Base-by-base conservation (phyloP, 2,329 filamentous ascomycete genomes). In the Calonectria henricotiae region DNA sequence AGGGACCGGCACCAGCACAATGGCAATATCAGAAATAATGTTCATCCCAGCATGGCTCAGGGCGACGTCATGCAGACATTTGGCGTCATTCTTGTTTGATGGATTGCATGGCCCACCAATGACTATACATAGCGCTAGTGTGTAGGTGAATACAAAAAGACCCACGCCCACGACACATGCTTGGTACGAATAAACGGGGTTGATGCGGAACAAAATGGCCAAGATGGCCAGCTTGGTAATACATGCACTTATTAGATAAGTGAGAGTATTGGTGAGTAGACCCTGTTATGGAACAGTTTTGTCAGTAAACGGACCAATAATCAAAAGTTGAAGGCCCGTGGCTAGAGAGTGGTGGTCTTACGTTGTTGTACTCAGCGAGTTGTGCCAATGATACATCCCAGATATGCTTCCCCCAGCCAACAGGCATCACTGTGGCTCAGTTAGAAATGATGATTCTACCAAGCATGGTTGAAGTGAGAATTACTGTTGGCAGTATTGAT, bases 221-320 rank as follows among this genome's bases (percentile, higher is more conserved):
- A 63, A 32, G 20, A 63, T 63, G 44, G 43, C 43, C n/a, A 63
- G 39, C 12, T 63, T 63, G 12, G 61, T 63, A 4, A 63, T 32
- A 7, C 41, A 63, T 17, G 44, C 41, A 23, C 61, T 47, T 1
- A 63, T 37, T 0, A 63, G 20, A 63, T 63, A 63, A 4, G 61
- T 32, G n/a, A 63, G 13, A 6, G 43, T 63, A 13, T 63, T 41
- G 11, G 61, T 23, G 13, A 63, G 61, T 8, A 49, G 44, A 9
- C 20, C 61, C 61, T 63, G 6, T 37, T 47, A 15, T 55, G 49
- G 3, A n/a, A 32, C 9, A 46, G 17, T 7, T 23, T 6, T 1
- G 20, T 49, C n/a, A 63, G 61, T n/a, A 25, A 25, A 12, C 2
- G 27, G 7, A 1, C 12, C 7, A 4, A 4, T 13, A 12, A 3